A percentile compares a stretch with the other conserved stretches of the same genome.
These are phyloP conservation scores for Saturnispora hagleri DNA, from an alignment of 805 yeast species.

Conservation along the genomic window DNA sequence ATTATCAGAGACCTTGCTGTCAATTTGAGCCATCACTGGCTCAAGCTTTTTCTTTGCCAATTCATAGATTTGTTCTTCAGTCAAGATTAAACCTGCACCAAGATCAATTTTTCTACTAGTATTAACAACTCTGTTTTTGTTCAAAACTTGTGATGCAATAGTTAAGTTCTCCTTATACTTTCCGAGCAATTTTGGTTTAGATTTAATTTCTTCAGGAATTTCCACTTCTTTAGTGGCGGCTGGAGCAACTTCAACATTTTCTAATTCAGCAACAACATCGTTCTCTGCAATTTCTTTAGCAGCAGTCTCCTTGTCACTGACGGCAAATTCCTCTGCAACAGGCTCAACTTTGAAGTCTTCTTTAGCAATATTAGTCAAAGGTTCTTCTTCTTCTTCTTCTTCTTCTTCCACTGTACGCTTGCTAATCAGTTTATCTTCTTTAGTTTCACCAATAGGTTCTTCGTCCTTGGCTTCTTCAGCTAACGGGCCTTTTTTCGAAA, in stretches of 20 bases:
- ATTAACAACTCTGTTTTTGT: slow-evolving; percentile 35
- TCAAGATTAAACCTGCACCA: slow-evolving; percentile 45
- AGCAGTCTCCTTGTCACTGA: slow-evolving; percentile 5
- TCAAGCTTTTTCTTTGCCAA: slow-evolving; percentile 48
- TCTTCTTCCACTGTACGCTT: not conserved
- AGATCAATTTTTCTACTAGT: slow-evolving; percentile 41
- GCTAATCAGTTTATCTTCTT: slow-evolving; percentile 9
- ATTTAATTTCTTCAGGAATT: slow-evolving; percentile 29
- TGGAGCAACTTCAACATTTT: slow-evolving; percentile 5
- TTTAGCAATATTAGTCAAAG: slow-evolving; percentile 7
- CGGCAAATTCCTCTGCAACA: slow-evolving; percentile 9
- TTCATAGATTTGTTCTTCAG: slow-evolving; percentile 46
- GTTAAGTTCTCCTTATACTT: slow-evolving; percentile 42
- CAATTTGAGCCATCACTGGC: slow-evolving; percentile 43
- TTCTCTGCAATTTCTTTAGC: slow-evolving; percentile 10
- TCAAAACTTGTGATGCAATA: slow-evolving; percentile 38
- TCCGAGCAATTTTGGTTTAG: slow-evolving; percentile 36
- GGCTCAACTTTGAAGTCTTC: slow-evolving; percentile 1
- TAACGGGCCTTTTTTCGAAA: not conserved
- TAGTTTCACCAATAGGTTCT: not conserved
- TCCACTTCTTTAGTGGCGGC: slow-evolving; percentile 14
- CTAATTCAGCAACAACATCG: slow-evolving; percentile 4
- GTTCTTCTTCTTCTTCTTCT: slow-evolving; percentile 13
- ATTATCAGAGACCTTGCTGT: slow-evolving; percentile 37
- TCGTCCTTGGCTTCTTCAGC: not conserved